These are phyloP conservation scores for Lachnellula suecica DNA, from an alignment of 2,329 filamentous ascomycete species.

Conservation along the genomic window DNA sequence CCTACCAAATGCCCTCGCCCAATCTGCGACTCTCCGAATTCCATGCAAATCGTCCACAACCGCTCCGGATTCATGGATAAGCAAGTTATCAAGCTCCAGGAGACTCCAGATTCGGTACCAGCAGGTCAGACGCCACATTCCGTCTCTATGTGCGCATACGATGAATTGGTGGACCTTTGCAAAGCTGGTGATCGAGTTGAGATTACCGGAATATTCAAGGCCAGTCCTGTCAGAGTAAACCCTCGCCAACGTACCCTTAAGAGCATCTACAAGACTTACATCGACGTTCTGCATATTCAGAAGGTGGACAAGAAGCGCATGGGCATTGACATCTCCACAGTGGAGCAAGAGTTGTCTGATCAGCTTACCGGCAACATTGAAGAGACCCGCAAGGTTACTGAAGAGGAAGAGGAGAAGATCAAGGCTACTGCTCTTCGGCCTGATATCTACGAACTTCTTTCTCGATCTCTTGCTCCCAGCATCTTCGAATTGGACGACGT, in stretches of 20 bases:
- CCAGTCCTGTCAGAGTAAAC: slow-evolving; percentile 90
- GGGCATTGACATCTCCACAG: slow-evolving; percentile 85
- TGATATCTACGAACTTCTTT: slow-evolving; percentile 90
- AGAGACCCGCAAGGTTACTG: slow-evolving; percentile 77
- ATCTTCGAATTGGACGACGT: slow-evolving; percentile 98
- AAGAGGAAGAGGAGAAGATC: slow-evolving; percentile 89
- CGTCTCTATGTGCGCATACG: slow-evolving; percentile 93
- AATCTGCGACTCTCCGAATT: slow-evolving; percentile 82
- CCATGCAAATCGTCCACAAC: slow-evolving; percentile 98
- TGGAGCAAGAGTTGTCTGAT: slow-evolving; percentile 71
- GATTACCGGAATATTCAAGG: slow-evolving; percentile 95
- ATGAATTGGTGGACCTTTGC: slow-evolving; percentile 95
- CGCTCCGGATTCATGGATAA: slow-evolving; percentile 94
- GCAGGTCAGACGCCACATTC: slow-evolving; percentile 97
- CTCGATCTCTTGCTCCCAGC: slow-evolving; percentile 88
- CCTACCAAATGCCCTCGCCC: slow-evolving; percentile 85
- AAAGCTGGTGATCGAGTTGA: slow-evolving; percentile 96
- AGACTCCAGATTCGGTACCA: slow-evolving; percentile 92
- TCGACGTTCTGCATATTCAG: slow-evolving; percentile 92
- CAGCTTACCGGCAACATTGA: slow-evolving; percentile 68
- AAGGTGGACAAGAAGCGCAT: slow-evolving; percentile 95
- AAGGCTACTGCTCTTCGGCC: slow-evolving; percentile 73
- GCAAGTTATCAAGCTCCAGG: slow-evolving; percentile 97
- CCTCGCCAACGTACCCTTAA: slow-evolving; percentile 90
- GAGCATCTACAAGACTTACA: slow-evolving; percentile 96